Percentiles rank a stretch among this genome's conserved stretches.
These are phyloP conservation scores for Plenodomus lindquistii DNA, from an alignment of 2,329 filamentous ascomycete species.

Conservation along the genomic window DNA sequence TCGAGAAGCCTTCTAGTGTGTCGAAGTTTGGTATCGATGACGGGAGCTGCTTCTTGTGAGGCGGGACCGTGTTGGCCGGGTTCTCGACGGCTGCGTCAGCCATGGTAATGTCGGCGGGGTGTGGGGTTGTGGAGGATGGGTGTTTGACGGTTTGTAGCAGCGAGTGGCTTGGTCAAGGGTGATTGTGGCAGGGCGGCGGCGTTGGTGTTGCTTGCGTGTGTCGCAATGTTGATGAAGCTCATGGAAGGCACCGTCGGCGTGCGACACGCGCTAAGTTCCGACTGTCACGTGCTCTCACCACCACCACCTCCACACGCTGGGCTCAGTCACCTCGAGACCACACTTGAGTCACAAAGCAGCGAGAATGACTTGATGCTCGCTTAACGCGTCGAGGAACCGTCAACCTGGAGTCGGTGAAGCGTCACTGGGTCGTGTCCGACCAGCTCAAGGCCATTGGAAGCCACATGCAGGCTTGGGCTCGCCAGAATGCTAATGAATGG, in stretches of 20 bases:
- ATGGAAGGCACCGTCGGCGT: constrained; percentile 28
- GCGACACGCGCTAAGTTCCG: constrained; percentile 26
- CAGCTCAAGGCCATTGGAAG: neutral
- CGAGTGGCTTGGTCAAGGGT: constrained; percentile 4
- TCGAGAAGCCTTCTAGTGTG: constrained; percentile 79
- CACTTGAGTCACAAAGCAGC: neutral
- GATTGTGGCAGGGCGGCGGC: constrained; percentile 1
- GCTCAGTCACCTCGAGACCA: neutral
- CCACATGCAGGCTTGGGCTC: constrained; percentile 5
- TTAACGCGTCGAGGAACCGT: neutral
- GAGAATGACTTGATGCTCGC: neutral
- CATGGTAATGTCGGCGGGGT: constrained; percentile 57
- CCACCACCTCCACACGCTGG: neutral
- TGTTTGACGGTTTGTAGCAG: neutral
- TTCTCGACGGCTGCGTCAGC: constrained; percentile 86
- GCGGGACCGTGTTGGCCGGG: constrained; percentile 71
- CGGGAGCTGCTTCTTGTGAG: constrained; percentile 78
- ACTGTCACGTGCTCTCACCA: constrained; percentile 17
- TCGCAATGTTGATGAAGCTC: constrained; percentile 33
- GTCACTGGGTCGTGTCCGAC: neutral
- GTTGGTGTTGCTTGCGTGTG: constrained; percentile 8
- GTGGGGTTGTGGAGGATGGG: neutral
- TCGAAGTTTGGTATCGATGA: constrained; percentile 88
- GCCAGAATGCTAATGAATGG: constrained; percentile 12
- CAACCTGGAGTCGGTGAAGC: neutral